Evolutionary conservation across 73 alveolate species (phyloP), one percentile per base, ranked within the genome.

Genomic region (Blepharisma stoltei): DNA sequence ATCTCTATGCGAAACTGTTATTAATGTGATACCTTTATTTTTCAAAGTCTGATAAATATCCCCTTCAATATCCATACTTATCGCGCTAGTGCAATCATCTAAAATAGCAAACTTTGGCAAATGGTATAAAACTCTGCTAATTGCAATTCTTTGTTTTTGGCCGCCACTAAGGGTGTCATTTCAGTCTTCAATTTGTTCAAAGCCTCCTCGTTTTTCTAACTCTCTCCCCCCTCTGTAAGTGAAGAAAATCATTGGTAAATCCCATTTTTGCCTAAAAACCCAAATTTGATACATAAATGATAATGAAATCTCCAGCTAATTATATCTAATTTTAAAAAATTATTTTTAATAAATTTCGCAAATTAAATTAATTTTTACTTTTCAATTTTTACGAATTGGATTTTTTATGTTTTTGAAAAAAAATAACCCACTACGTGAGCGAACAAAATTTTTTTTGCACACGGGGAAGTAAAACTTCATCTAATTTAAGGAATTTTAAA

Each of bases 71-170:
- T 93, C 98, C 44, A 93, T 54, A n/a, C 90, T 67, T 8, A 93
- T 95, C 6, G 97, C 95, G 77, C 93, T 78, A 11, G 98, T 93
- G 85, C 98, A 93, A 44, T 93, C 98, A 78, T 93, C 98, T 84
- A 20, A 78, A 37, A 93, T 89, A 7, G 98, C 98, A 65, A 86
- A 90, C 37, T 82, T 76, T 45, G 98, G 98, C 73, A 54, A 83
- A 88, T 93, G 98, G 71, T 93, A 93, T 88, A 90, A 83, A 48
- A 90, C 77, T 78, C 98, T 84, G 37, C 95, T 96, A 94, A 93
- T 90, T 60, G 98, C 98, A 46, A 93, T 87, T 78, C 98, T 78
- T 83, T 93, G 93, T 70, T 93, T 89, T 70, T 93, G 96, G 20
- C 98, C 98, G n/a, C 98, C 98, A 53, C 90, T 75, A 71, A 93